phyloP scores from a whole-genome alignment of 441 rosid species.

The Pelargonium fulgidum region DNA sequence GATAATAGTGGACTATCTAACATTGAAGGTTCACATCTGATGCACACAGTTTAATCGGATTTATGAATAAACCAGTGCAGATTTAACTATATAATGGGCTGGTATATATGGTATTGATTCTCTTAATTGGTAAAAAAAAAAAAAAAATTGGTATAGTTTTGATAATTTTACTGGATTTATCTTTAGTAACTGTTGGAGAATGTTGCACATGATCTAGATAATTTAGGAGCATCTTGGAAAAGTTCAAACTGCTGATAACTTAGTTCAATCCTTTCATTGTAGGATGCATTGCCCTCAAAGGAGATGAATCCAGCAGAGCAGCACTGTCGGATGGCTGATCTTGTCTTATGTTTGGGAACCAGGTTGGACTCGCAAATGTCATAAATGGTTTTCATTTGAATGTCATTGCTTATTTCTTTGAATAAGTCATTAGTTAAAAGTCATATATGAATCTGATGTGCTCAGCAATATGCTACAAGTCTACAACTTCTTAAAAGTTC shows the following conservation, averaged over 20 bases:
- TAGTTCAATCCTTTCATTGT: background rate
- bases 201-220: background rate
- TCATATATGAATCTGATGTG: background rate
- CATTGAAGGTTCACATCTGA: background rate
- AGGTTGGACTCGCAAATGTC: conserved; percentile 6
- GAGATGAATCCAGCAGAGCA: conserved; percentile 21
- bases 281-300: conserved; percentile 18
- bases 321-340: conserved; percentile 15
- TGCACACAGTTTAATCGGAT: background rate
- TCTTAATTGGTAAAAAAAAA: too few species aligned
- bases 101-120: background rate
- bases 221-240: background rate
- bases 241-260: background rate
- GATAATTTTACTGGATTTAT: background rate
- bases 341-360: conserved; percentile 21
- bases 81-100: background rate
- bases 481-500: background rate
- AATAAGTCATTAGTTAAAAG: background rate
- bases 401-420: background rate
- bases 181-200: background rate
- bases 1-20: too few species aligned
- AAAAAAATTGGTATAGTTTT: background rate
- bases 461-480: background rate
- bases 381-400: background rate
- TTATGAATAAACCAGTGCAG: background rate